Base-by-base conservation (phyloP, 1,284 basidiomycete species). In the Rhizoctonia solani region DNA sequence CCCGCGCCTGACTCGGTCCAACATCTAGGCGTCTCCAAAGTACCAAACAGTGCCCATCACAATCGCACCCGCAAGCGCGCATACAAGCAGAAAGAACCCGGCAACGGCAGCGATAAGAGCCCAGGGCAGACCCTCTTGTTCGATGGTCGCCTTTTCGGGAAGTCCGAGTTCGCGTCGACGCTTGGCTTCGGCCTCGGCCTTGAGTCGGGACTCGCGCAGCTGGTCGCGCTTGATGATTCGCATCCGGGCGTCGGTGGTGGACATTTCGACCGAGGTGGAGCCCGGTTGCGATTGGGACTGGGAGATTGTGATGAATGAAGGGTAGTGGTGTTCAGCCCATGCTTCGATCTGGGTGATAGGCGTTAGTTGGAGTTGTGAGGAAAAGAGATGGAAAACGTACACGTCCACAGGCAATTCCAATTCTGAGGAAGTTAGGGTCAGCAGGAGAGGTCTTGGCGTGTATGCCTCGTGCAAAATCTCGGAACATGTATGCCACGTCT, bases 401-500 rank as follows among this genome's bases (percentile, higher is more conserved):
- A 81, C 90, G 89, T 69, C 89, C 89, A 72, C 90, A 93, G 3
- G 88, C 86, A 55, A 95, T 84, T 46, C 88, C 89, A 69, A 97
- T 78, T 47, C 84, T 84, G 69, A 96, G 79, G 78, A 92, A 95
- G 79, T 89, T 93, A 46, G 95, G 95, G 77, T 99, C 96, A 58
- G 87, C 81, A 9, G 91, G 87, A 27, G 82, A 76, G 0, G 92
- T 85, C 74, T 90, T 92, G 25, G 83, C 81, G 77, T 98, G 95
- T 70, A 99, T 98, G 71, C 81, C 82, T 34, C 90, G 86, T 0
- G 88, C 86, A 74, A 90, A 94, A 27, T 89, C 84, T 23, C 88
- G 85, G 85, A 98, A 98, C 71, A 95, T 88, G 74, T 88, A 85
- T 0, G 93, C 88, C 0, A 98, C 94, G 73, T 98, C 95, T 37